Evolutionary conservation across 2,329 filamentous ascomycete species (phyloP).

Genomic region (Diaporthe capsici): DNA sequence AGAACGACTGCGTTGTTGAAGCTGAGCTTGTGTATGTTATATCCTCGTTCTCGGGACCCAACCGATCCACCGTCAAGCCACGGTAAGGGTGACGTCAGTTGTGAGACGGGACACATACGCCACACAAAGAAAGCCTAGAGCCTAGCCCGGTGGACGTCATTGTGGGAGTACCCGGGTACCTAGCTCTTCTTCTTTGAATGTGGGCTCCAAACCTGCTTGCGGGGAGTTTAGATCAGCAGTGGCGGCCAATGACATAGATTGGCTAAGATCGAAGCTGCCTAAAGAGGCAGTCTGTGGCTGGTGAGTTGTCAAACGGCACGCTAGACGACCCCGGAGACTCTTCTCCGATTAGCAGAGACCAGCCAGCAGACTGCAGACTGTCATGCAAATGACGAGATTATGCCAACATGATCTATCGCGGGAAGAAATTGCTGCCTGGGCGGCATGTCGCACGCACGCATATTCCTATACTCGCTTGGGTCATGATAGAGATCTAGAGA

Average conservation of each 20-base stretch:
- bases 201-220: slow-evolving; percentile 30
- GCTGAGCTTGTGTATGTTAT: neutral
- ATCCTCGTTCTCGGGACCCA: neutral
- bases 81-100: slow-evolving; percentile 37
- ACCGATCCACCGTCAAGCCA: slow-evolving; percentile 28
- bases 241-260: neutral
- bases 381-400: slow-evolving; percentile 6
- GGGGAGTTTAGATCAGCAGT: slow-evolving; percentile 10
- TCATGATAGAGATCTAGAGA: neutral
- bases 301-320: slow-evolving; percentile 13
- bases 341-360: neutral
- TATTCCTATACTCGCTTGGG: neutral
- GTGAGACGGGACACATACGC: slow-evolving; percentile 7
- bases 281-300: slow-evolving; percentile 15
- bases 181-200: neutral
- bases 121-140: slow-evolving; percentile 15
- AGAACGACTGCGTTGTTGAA: neutral
- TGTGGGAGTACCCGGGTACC: neutral
- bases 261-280: slow-evolving; percentile 13
- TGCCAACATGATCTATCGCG: neutral
- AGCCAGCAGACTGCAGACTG: neutral
- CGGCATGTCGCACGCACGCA: neutral
- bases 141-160: slow-evolving; percentile 9
- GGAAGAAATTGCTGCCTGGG: neutral
- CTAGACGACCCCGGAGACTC: slow-evolving; percentile 1